Evolutionary conservation across 805 yeast genomes (phyloP).

Genomic region (Danielia reshetovae): DNA sequence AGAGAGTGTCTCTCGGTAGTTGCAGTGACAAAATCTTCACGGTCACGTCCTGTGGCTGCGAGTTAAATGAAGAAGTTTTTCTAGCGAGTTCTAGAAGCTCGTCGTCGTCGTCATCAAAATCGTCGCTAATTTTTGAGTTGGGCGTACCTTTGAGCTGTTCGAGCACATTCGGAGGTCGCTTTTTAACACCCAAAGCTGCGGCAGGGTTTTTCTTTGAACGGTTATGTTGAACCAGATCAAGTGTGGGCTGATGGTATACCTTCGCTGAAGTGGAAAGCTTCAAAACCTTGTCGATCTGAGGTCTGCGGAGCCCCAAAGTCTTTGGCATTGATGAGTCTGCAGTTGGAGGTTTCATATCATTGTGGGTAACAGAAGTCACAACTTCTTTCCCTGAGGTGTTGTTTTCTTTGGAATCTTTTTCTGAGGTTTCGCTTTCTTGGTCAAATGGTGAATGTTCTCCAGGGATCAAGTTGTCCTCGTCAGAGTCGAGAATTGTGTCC

Average conservation of each 20-base stretch:
- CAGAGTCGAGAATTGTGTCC: constrained; percentile 14
- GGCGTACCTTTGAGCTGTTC: background rate
- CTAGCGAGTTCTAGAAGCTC: constrained; percentile 13
- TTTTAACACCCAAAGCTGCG: background rate
- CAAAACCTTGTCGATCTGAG: too few relatives aligned
- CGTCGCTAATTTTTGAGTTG: constrained; percentile 2
- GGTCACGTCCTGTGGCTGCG: background rate
- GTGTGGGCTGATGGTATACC: background rate
- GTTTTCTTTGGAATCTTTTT: constrained; percentile 2
- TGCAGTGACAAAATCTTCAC: too few relatives aligned
- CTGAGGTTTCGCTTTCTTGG: background rate
- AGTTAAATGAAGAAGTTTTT: constrained; percentile 4
- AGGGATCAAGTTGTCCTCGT: constrained; percentile 2
- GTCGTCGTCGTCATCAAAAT: constrained; percentile 16
- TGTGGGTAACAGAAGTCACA: too few relatives aligned
- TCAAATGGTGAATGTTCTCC: constrained; percentile 12
- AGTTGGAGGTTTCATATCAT: background rate
- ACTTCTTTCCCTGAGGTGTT: background rate
- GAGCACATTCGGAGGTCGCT: background rate
- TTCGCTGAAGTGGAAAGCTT: background rate
- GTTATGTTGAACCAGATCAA: background rate
- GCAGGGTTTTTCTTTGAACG: too few relatives aligned
- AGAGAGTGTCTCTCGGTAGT: too few relatives aligned
- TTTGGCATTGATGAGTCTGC: too few relatives aligned
- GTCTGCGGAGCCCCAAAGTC: too few relatives aligned